Evolutionary conservation across 2,329 filamentous ascomycete genomes (phyloP).

Genomic region (Sporothrix humicola): DNA sequence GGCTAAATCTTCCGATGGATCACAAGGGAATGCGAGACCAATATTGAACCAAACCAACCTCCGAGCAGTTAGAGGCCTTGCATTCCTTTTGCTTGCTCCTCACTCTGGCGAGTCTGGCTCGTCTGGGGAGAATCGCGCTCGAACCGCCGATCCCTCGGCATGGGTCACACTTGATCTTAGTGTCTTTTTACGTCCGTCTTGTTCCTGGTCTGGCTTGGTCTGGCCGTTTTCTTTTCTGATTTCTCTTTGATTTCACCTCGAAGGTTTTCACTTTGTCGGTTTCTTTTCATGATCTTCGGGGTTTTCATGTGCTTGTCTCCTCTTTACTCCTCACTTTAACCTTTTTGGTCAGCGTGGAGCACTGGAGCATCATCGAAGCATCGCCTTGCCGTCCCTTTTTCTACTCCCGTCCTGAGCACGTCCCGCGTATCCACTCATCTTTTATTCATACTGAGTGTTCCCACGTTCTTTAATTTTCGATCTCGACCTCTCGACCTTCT

Average conservation of each 20-base stretch:
- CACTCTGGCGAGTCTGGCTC: not conserved
- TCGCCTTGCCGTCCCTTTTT: not conserved
- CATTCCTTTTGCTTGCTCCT: not conserved
- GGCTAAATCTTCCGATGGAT: not conserved
- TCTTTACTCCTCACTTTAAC: conserved; percentile 21
- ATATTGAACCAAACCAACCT: not conserved
- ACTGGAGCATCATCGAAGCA: not conserved
- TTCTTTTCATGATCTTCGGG: conserved; percentile 2
- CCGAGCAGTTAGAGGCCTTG: not conserved
- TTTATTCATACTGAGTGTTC: too few species aligned
- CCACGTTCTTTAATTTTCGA: not conserved
- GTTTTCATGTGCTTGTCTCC: conserved; percentile 22
- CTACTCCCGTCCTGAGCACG: not conserved
- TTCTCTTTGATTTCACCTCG: not conserved
- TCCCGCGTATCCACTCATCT: too few species aligned
- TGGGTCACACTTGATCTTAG: conserved; percentile 14
- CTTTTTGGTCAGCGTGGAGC: conserved; percentile 2
- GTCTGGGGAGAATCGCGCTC: not conserved
- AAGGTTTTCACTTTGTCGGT: too few species aligned
- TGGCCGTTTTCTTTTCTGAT: not conserved
- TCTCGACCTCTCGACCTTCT: too few species aligned
- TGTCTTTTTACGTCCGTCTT: not conserved
- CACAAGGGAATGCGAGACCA: not conserved
- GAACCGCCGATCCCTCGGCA: conserved; percentile 27
- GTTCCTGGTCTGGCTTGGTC: not conserved